Evolutionary conservation across 805 yeast genomes (phyloP), one percentile per base, ranked within the genome.

Genomic region (Teunomyces pallodes): DNA sequence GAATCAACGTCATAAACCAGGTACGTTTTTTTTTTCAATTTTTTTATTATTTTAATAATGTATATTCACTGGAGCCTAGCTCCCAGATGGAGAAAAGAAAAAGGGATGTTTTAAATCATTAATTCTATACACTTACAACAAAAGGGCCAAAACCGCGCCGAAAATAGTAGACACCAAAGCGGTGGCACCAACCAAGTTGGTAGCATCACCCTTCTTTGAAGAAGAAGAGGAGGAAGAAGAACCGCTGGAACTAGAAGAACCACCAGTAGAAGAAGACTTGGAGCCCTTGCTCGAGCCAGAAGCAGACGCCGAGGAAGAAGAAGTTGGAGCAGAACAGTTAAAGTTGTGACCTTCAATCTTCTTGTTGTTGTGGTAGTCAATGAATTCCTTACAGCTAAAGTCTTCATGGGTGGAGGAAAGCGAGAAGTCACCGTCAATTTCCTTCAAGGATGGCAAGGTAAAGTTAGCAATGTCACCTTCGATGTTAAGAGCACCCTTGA

Each of bases 291-390:
- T 31, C 12, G 51, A 42, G 13, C 51, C 45, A 6, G 49, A 38
- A 14, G 51, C 26, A 45, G 59, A 51, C 28, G 62, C 48, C 29
- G 56, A 43, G 16, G 54, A 36, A 13, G 64, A 47, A 42, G 61
- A 60, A 41, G 60, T 47, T 40, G 73, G 72, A 32, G 72, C 59
- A 17, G 71, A 54, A 61, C 77, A 73, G 56, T 62, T 65, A 62
- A 59, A 72, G 69, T 72, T 72, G 65, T 73, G 75, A 47, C 77
- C 77, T 59, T 70, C 65, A 52, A 72, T 71, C 54, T 63, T 65
- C 45, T 62, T 59, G 43, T 47, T 50, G 39, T 56, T 47, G 53
- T 64, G 63, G 58, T 67, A 68, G 51, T 60, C 56, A 54, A 71
- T 59, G 60, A 70, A 71, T 29, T 49, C 64, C 26, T 57, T 43